Evolutionary conservation across 1,284 basidiomycete genomes (phyloP), one percentile per base, ranked within the genome.

Genomic region (Neotropicomus parvogracilis): DNA sequence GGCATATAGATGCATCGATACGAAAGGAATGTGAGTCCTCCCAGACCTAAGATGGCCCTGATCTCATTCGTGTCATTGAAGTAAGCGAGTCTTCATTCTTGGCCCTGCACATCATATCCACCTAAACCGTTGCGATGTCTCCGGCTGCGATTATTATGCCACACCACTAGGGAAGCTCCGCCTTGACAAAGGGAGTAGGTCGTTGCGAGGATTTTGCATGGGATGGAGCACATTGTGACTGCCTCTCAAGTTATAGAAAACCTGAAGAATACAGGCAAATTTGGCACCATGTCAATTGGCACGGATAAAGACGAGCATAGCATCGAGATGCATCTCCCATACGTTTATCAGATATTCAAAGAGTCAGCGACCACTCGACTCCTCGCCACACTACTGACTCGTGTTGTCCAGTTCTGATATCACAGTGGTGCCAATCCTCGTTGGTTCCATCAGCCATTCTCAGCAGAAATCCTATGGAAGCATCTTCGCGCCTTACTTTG

Each of bases 301-400:
- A 83, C 81, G 2, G 97, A 99, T 62, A 91, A 95, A 66, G 91
- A 88, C 33, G 97, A 99, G 61, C 97, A 99, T 66, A 95, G 91
- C 62, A 84, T 99, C 44, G 97, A 99, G 71, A 95, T 99, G 91
- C 95, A 98, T 59, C 75, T 97, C 12, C 94, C 95, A 3, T 98
- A 95, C 66, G 77, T 99, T 31, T 80, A 89, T 44, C 92, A 94
- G 65, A 72, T 90, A 9, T 97, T 97, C 56, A 74, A 88, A 63
- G 80, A 80, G 90, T 92, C 59, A 56, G 73, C 66, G 10, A 31
- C n/a, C 4, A 3, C 31, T 19, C 16, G n/a, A n/a, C 12, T n/a
- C 17, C n/a, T 21, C 17, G 21, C 43, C 36, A 34, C 4, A 16
- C 43, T 3, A 16, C 43, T 53, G 29, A 63, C 32, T 3, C 7